Conservation (phyloP, 169 alveolate species). For the Babesia ovata region DNA sequence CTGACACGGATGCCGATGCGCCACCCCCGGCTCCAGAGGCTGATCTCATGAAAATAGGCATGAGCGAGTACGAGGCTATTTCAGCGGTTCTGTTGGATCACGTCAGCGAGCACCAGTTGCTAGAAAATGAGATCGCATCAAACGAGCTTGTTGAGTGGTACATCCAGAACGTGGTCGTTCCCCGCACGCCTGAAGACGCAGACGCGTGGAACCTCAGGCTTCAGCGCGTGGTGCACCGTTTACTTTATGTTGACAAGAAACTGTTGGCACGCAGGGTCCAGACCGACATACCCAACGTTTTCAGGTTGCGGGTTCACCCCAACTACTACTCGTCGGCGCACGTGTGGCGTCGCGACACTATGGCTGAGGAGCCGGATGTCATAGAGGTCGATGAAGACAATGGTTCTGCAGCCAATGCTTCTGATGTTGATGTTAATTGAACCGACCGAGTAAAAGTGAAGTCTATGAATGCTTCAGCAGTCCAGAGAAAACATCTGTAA, state of each 20-base stretch:
- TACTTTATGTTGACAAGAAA: conserved; percentile 73
- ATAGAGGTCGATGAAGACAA: background rate
- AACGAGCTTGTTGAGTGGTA: conserved; percentile 77
- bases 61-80: conserved; percentile 73
- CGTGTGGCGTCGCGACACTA: conserved; percentile 41
- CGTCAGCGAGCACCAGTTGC: conserved; percentile 72
- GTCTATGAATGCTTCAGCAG: too few relatives aligned
- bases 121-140: conserved; percentile 67
- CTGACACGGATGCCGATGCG: conserved; percentile 3
- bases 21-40: background rate
- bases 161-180: conserved; percentile 68
- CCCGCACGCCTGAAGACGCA: conserved; percentile 74
- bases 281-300: conserved; percentile 65
- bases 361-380: background rate
- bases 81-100: conserved; percentile 75
- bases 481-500: too few relatives aligned
- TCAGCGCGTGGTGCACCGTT: conserved; percentile 71
- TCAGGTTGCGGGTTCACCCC: conserved; percentile 75
- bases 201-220: conserved; percentile 75
- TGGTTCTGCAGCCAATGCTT: background rate
- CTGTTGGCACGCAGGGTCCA: conserved; percentile 61
- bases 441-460: background rate
- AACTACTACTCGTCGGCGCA: conserved; percentile 71
- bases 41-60: conserved; percentile 50
- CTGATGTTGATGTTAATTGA: background rate